Evolutionary conservation across 2,329 filamentous ascomycete species (phyloP), one percentile per base, ranked within the genome.

Genomic region (Botrytis aclada): DNA sequence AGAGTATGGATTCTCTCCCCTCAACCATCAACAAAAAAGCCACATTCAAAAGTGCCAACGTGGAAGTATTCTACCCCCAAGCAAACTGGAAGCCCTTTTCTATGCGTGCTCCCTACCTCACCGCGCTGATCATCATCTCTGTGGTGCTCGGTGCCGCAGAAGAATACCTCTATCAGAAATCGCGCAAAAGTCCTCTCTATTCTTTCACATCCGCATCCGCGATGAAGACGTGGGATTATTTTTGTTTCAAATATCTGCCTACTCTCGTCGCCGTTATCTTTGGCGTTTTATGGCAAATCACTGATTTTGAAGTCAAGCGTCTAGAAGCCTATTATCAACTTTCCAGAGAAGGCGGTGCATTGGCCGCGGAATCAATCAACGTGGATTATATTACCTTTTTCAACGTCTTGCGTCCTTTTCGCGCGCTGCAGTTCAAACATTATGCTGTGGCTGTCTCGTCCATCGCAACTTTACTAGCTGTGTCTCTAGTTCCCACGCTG

Each of bases 381-480:
- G 90, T 78, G 14, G 77, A 79, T 70, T 94, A 94, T 74, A 85
- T 92, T 62, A 93, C 91, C 8, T 86, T 88, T 76, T 88, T 91
- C 82, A 89, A 86, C 77, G 88, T 92, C 77, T 81, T 91, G 56
- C 86, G 90, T 3, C 92, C 92, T 0, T 81, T 93, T 7, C 84
- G 86, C 63, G 91, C 91, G 1, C 78, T 93, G 4, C 84, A 84
- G 74, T 86, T 88, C 75, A 85, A 85, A 62, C 92, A 94, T 77
- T 92, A 90, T 79, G 90, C 91, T 0, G 91, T 94, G 9, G 87
- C 87, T 0, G 83, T 90, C 22, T 92, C 90, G 0, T 92, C 90
- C 0, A 76, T 92, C 9, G 88, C 88, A 0, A 90, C 89, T 1
- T 81, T 91, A 7, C 82, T 93, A 65, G 90, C 91, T 22, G 88